Base-by-base conservation (phyloP, 768 basidiomycete species). In the Pleurotus ostreatus region DNA sequence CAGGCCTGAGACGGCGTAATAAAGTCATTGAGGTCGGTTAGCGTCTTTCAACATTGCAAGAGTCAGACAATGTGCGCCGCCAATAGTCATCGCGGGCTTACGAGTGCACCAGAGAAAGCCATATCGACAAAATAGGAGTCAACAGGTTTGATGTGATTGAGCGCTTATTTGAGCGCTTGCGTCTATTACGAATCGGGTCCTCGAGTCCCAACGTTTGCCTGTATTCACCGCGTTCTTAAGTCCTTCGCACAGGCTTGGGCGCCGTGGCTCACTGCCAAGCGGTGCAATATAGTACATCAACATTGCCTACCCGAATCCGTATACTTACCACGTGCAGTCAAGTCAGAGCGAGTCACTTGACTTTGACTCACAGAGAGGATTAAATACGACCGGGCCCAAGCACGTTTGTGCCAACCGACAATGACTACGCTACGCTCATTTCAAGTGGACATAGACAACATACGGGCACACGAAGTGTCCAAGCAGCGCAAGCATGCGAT, bases 1-100 rank as follows among this genome's bases (percentile, higher is more conserved):
- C 97, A 99, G 16, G 90, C 90, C 72, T 98, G 96, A 1, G 94
- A 89, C 1, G 97, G 97, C 0, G 92, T 89, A 43, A 99, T 92
- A 69, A 94, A 99, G 71, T 98, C 97, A 69, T 98, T 98, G 49
- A 98, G 80, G 71, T 96, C 95, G 16, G 92, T 93, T 46, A 98
- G 74, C 7, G 89, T 94, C 92, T 94, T 52, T 30, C 30, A 56
- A 55, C 43, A 2, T 54, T 57, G 48, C 30, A 34, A 34, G 30
- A 11, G 30, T 34, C 30, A 34, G 30, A 34, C 30, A 34, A 34
- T 34, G 30, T 11, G 11, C 30, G 30, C 9, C 30, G 8, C 30
- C 30, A 34, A 34, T 34, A 34, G 30, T 34, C 30, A 34, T 34
- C 30, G 30, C 43, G 26, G 41, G 26, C 30, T 40, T 67, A 89